phyloP scores from a whole-genome alignment of 495 filamentous ascomycete genomes.

The Penicillium desertorum region DNA sequence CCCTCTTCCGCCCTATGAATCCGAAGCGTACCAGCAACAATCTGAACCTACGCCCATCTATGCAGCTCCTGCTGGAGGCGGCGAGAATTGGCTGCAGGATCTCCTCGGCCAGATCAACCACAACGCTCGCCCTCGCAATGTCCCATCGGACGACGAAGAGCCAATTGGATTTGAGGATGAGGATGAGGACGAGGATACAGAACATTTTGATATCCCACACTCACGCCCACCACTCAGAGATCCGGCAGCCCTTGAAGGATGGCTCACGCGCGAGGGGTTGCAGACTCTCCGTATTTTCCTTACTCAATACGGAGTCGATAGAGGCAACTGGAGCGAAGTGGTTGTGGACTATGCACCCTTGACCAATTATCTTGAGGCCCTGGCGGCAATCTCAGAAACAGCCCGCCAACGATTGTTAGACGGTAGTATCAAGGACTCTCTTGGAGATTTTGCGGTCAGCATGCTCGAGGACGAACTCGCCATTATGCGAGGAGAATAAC shows the following conservation, averaged over 20 bases:
- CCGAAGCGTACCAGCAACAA: constrained; percentile 43
- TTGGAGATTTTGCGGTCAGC: constrained; percentile 43
- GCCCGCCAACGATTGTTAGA: constrained; percentile 32
- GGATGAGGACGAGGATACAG: constrained; percentile 15
- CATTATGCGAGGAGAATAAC: constrained; percentile 28
- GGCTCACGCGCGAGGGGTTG: constrained; percentile 40
- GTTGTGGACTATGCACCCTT: constrained; percentile 36
- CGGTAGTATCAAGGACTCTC: constrained; percentile 34
- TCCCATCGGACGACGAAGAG: not conserved
- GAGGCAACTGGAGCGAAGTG: constrained; percentile 46
- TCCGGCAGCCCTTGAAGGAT: constrained; percentile 37
- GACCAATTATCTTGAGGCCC: constrained; percentile 41
- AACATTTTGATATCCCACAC: constrained; percentile 8
- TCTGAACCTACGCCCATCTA: constrained; percentile 41
- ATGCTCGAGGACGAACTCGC: constrained; percentile 45
- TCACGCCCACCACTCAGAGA: constrained; percentile 30
- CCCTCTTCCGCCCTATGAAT: constrained; percentile 47
- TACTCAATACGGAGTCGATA: constrained; percentile 44
- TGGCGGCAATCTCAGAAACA: constrained; percentile 30
- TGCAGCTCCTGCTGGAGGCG: constrained; percentile 34
- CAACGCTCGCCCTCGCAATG: constrained; percentile 6
- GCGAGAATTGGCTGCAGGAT: constrained; percentile 45
- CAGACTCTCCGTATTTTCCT: constrained; percentile 39
- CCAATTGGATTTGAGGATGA: constrained; percentile 5
- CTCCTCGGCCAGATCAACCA: constrained; percentile 42